Percentiles rank a stretch among this genome's conserved stretches.
Evolutionary conservation across 2,329 filamentous ascomycete species (phyloP).

Genomic region (Colletotrichum spinosum): DNA sequence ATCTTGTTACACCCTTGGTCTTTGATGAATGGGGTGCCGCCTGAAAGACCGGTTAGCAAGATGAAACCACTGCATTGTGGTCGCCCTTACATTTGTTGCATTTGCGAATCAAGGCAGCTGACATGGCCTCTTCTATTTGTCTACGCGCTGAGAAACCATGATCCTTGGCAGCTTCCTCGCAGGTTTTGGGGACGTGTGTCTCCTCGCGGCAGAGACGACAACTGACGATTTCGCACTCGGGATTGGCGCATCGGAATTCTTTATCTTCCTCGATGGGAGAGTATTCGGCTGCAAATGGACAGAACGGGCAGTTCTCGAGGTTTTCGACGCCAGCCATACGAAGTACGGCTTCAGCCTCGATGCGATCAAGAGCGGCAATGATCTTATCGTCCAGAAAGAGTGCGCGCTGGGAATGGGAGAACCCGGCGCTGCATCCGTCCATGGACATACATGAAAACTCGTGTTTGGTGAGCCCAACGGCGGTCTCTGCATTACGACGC

Average conservation of each 20-base stretch:
- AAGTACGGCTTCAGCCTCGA: constrained; percentile 78
- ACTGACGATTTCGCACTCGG: constrained; percentile 71
- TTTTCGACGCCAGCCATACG: constrained; percentile 77
- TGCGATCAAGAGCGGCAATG: constrained; percentile 71
- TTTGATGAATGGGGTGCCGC: constrained; percentile 83
- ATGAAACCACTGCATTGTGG: background rate
- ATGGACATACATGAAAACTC: constrained; percentile 77
- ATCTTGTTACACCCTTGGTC: constrained; percentile 87
- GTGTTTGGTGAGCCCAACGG: constrained; percentile 77
- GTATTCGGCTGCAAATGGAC: constrained; percentile 81
- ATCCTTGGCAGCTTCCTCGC: constrained; percentile 73
- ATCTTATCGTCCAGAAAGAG: constrained; percentile 70
- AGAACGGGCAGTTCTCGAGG: constrained; percentile 83
- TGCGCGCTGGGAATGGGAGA: constrained; percentile 65
- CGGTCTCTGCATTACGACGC: constrained; percentile 71
- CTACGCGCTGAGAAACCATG: constrained; percentile 71
- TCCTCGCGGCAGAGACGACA: constrained; percentile 76
- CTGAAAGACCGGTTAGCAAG: constrained; percentile 44
- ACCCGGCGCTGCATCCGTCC: constrained; percentile 73
- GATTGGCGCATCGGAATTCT: constrained; percentile 79
- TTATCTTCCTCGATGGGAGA: constrained; percentile 74
- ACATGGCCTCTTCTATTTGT: constrained; percentile 86
- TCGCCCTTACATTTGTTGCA: constrained; percentile 72
- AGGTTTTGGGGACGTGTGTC: constrained; percentile 79
- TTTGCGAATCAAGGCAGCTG: constrained; percentile 78